These are phyloP conservation scores for Neurospora hispaniola DNA, from an alignment of 495 filamentous ascomycete species.

Conservation along the genomic window DNA sequence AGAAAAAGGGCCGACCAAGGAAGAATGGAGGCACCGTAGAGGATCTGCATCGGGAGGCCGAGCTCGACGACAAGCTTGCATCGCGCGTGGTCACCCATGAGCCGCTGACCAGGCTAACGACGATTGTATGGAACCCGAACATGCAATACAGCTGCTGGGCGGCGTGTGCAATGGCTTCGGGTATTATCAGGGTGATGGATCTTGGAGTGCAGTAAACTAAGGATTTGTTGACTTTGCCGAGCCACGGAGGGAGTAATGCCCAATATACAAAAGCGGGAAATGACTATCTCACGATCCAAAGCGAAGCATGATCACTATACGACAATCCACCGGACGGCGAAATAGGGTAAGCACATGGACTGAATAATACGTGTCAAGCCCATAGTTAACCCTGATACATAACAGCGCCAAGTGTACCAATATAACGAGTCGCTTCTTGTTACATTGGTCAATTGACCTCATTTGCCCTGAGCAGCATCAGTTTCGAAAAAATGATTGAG, in stretches of 20 bases:
- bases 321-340: background rate
- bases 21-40: slow-evolving; percentile 16
- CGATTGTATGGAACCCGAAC: slow-evolving; percentile 39
- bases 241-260: background rate
- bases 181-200: slow-evolving; percentile 36
- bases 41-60: slow-evolving; percentile 13
- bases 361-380: background rate
- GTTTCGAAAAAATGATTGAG: background rate
- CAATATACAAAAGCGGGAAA: background rate
- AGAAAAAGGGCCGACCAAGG: slow-evolving; percentile 35
- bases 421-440: background rate
- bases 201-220: slow-evolving; percentile 25
- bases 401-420: background rate
- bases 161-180: slow-evolving; percentile 40
- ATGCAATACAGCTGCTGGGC: slow-evolving; percentile 40
- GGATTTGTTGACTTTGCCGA: background rate
- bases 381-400: background rate
- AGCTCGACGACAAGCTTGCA: slow-evolving; percentile 20
- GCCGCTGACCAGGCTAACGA: slow-evolving; percentile 33
- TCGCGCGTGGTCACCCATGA: slow-evolving; percentile 33
- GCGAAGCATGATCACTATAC: background rate
- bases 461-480: background rate
- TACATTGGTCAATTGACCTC: too few species aligned
- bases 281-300: background rate
- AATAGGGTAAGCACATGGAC: background rate